Conservation (phyloP, 805 yeast genomes). For the Nakazawaea wyomingensis region DNA sequence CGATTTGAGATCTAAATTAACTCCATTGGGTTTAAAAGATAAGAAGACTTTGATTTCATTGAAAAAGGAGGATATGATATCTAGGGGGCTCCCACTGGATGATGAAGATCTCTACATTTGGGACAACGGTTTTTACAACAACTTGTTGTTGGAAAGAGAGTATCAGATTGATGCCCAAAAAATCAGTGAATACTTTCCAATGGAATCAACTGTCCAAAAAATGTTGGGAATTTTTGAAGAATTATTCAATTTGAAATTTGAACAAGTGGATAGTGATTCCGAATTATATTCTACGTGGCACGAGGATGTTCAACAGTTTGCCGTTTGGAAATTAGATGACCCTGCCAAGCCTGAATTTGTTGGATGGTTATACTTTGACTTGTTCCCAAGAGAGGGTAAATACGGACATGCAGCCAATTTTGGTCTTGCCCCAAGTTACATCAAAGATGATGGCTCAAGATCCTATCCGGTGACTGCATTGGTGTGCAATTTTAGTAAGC, state of each 20-base stretch:
- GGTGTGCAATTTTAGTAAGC: conserved; percentile 81
- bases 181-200: conserved; percentile 75
- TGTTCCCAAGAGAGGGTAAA: conserved; percentile 83
- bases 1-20: conserved; percentile 55
- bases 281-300: conserved; percentile 59
- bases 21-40: conserved; percentile 57
- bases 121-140: conserved; percentile 70
- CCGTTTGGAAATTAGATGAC: conserved; percentile 62
- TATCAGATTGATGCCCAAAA: conserved; percentile 68
- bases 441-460: conserved; percentile 42
- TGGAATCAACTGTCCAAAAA: conserved; percentile 57
- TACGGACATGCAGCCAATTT: conserved; percentile 89
- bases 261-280: conserved; percentile 36
- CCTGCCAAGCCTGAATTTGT: conserved; percentile 48
- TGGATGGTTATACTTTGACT: conserved; percentile 76
- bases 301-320: conserved; percentile 67
- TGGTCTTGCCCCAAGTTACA: conserved; percentile 56
- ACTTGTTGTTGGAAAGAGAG: conserved; percentile 57
- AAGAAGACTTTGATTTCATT: conserved; percentile 39
- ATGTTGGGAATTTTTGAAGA: conserved; percentile 71
- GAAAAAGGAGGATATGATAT: conserved; percentile 47
- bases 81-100: conserved; percentile 34
- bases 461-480: conserved; percentile 68
- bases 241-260: conserved; percentile 64
- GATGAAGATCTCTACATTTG: conserved; percentile 43